Evolutionary conservation across 176 grass and related monocot genomes (phyloP).

Genomic region (Elymus sibiricus): DNA sequence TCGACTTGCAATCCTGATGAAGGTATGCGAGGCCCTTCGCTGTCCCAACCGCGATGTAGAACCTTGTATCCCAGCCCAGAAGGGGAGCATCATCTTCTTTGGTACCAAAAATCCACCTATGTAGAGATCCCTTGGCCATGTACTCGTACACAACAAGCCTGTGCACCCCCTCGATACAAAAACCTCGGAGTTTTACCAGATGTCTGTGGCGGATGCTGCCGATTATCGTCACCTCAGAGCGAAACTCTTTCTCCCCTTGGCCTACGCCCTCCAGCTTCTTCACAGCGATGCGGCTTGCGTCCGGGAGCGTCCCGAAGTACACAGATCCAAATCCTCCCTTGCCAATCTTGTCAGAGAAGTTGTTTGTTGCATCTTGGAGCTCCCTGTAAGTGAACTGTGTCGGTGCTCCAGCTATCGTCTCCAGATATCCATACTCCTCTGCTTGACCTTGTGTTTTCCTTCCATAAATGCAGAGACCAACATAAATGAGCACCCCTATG

Average conservation of each 20-base stretch:
- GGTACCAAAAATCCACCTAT: slow-evolving; percentile 74
- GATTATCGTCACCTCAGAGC: slow-evolving; percentile 71
- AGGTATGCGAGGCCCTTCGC: slow-evolving; percentile 57
- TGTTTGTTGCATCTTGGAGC: slow-evolving; percentile 69
- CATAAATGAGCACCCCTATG: slow-evolving; percentile 49
- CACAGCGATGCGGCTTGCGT: slow-evolving; percentile 66
- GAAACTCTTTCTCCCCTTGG: slow-evolving; percentile 91
- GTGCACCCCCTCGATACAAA: slow-evolving; percentile 60
- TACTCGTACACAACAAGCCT: slow-evolving; percentile 80
- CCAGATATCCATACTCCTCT: slow-evolving; percentile 70
- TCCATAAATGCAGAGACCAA: slow-evolving; percentile 47
- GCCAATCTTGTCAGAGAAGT: slow-evolving; percentile 75
- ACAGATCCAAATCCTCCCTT: slow-evolving; percentile 89
- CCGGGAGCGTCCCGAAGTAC: slow-evolving; percentile 66
- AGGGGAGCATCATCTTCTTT: neutral
- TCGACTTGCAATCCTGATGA: slow-evolving; percentile 82
- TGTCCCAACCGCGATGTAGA: slow-evolving; percentile 42
- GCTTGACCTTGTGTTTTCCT: slow-evolving; percentile 54
- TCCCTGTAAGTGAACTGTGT: slow-evolving; percentile 68
- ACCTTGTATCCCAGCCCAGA: slow-evolving; percentile 74
- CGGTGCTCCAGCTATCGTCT: slow-evolving; percentile 61
- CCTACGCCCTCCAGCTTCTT: slow-evolving; percentile 88
- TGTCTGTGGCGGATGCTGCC: slow-evolving; percentile 89
- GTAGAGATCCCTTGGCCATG: slow-evolving; percentile 73
- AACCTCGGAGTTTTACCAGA: slow-evolving; percentile 75